phyloP scores from a whole-genome alignment of 768 basidiomycete species.

The Suillus weaverae region DNA sequence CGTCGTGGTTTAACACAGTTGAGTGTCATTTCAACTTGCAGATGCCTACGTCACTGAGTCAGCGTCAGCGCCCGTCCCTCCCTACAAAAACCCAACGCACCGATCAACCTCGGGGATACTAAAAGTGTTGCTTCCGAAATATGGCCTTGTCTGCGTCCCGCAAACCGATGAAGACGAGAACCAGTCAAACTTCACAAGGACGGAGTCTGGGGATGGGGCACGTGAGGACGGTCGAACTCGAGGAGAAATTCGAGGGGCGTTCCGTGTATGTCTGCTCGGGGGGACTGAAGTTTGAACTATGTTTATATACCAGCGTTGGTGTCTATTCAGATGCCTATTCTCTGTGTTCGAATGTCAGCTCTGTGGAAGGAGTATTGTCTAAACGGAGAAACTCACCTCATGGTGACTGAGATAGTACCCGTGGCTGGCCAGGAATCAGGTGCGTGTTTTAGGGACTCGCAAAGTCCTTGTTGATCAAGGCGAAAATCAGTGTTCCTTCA shows the following conservation, averaged over 20 bases:
- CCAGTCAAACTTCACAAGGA: slow-evolving; percentile 46
- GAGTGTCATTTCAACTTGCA: slow-evolving; percentile 94
- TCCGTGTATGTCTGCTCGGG: slow-evolving; percentile 54
- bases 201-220: slow-evolving; percentile 18
- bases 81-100: slow-evolving; percentile 48
- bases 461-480: neutral
- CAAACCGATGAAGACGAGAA: slow-evolving; percentile 90
- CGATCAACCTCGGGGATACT: slow-evolving; percentile 84
- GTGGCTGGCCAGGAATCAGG: slow-evolving; percentile 70
- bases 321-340: slow-evolving; percentile 91
- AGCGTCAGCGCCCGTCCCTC: slow-evolving; percentile 55
- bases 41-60: slow-evolving; percentile 54
- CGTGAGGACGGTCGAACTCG: slow-evolving; percentile 38
- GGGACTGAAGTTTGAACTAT: slow-evolving; percentile 61
- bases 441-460: neutral
- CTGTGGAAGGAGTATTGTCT: neutral
- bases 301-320: slow-evolving; percentile 94
- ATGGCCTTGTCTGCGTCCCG: slow-evolving; percentile 89
- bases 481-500: neutral
- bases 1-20: slow-evolving; percentile 64
- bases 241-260: slow-evolving; percentile 95
- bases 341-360: slow-evolving; percentile 36
- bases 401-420: slow-evolving; percentile 91
- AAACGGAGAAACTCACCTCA: slow-evolving; percentile 52
- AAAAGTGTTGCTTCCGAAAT: slow-evolving; percentile 67